Conservation (phyloP, 2,329 filamentous ascomycete species). For the Botryotinia convoluta region DNA sequence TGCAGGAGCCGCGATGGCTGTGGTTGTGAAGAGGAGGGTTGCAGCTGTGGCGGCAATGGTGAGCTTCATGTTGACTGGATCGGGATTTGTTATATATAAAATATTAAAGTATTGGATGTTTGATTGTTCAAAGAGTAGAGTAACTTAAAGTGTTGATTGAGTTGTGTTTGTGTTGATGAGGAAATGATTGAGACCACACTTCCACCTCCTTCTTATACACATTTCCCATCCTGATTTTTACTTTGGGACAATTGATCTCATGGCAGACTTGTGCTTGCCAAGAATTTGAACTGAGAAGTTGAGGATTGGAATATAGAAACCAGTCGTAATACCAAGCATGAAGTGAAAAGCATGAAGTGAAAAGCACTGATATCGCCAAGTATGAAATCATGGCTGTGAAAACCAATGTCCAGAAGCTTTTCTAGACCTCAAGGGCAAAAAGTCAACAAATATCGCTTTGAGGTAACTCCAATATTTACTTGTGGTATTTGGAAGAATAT, state of each 20-base stretch:
- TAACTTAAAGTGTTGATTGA: neutral
- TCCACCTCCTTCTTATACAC: slow-evolving; percentile 2
- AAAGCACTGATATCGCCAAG: neutral
- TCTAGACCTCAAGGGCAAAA: neutral
- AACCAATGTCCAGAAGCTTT: neutral
- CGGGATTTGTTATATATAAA: too few species aligned
- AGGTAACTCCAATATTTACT: neutral
- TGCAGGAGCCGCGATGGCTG: neutral
- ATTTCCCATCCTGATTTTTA: too few species aligned
- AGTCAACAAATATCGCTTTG: neutral
- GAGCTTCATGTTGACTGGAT: slow-evolving; percentile 18
- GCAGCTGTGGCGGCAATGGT: neutral
- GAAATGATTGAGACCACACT: neutral
- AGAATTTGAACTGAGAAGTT: neutral
- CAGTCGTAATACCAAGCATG: neutral
- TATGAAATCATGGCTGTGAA: neutral
- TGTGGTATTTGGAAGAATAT: neutral
- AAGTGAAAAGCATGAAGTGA: neutral
- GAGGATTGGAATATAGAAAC: neutral
- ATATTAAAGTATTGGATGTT: neutral
- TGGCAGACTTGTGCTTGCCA: neutral
- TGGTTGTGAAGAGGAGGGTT: neutral
- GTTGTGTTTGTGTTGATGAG: neutral
- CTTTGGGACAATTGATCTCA: neutral
- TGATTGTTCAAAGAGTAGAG: neutral